phyloP scores from a whole-genome alignment of 805 yeast species.

The Maudiozyma serrabonitensis region DNA sequence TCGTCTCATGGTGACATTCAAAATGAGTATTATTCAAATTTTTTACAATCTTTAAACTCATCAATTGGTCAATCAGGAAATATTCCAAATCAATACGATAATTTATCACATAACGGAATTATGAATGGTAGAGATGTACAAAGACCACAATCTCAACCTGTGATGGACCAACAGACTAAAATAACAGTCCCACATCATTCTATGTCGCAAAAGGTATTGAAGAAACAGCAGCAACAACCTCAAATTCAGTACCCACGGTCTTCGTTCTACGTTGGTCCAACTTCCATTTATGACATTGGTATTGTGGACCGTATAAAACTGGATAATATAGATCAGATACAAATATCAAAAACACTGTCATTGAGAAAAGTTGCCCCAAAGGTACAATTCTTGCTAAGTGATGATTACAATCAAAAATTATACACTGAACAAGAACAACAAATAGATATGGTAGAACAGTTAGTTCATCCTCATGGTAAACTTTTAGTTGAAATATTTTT shows the following conservation, averaged over 20 bases:
- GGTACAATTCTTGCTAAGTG: slow-evolving; percentile 68
- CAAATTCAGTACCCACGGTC: slow-evolving; percentile 75
- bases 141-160: slow-evolving; percentile 2
- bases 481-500: slow-evolving; percentile 71
- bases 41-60: slow-evolving; percentile 17
- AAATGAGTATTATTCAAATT: slow-evolving; percentile 15
- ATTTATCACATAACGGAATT: neutral
- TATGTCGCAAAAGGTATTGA: neutral
- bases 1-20: neutral
- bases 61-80: neutral
- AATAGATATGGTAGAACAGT: slow-evolving; percentile 72
- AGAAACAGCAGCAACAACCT: neutral
- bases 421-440: slow-evolving; percentile 63
- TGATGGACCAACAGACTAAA: neutral
- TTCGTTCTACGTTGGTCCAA: slow-evolving; percentile 79
- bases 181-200: neutral
- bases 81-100: slow-evolving; percentile 2
- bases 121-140: neutral
- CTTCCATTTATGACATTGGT: slow-evolving; percentile 70
- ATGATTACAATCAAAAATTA: slow-evolving; percentile 66
- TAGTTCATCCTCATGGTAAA: slow-evolving; percentile 89
- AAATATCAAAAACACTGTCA: slow-evolving; percentile 53
- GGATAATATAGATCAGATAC: slow-evolving; percentile 73
- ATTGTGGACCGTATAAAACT: slow-evolving; percentile 55
- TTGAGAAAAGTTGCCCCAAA: slow-evolving; percentile 71